Conservation (phyloP, 805 yeast genomes). For the Hanseniaspora thailandica region DNA sequence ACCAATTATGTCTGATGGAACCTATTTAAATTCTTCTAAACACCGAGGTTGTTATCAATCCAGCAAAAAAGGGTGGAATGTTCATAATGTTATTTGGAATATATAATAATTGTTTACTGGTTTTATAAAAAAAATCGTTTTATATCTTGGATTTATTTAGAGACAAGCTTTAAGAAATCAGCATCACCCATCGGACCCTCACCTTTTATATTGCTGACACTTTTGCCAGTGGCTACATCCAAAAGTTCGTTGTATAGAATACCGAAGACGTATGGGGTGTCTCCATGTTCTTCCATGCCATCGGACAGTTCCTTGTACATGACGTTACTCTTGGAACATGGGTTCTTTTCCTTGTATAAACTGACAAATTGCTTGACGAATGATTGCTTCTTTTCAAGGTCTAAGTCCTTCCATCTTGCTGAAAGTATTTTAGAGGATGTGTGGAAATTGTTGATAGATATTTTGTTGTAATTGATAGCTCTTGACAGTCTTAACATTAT, state of each 20-base stretch:
- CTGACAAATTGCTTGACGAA: slow-evolving; percentile 26
- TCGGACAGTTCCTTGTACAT: slow-evolving; percentile 28
- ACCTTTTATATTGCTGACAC: slow-evolving; percentile 20
- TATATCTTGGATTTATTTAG: background rate
- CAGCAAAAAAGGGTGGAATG: too few relatives aligned
- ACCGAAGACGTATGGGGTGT: slow-evolving; percentile 32
- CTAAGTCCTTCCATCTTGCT: slow-evolving; percentile 27
- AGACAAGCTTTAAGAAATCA: slow-evolving; percentile 18
- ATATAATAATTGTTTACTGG: background rate
- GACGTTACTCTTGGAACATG: slow-evolving; percentile 29
- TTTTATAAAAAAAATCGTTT: background rate
- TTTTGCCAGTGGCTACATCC: slow-evolving; percentile 20
- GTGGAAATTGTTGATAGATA: background rate
- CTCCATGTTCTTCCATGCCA: slow-evolving; percentile 31
- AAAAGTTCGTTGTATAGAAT: slow-evolving; percentile 30
- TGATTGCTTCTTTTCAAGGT: slow-evolving; percentile 22
- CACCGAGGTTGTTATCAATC: too few relatives aligned
- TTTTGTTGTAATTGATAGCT: background rate
- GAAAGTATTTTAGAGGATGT: background rate
- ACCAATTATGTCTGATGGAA: background rate
- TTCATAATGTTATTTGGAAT: too few relatives aligned
- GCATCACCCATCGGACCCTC: slow-evolving; percentile 22
- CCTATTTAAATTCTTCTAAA: background rate
- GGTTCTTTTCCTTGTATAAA: slow-evolving; percentile 27
- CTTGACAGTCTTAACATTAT: background rate